Base-by-base conservation (phyloP, 2,329 filamentous ascomycete genomes). In the Botryosphaeria dothidea region DNA sequence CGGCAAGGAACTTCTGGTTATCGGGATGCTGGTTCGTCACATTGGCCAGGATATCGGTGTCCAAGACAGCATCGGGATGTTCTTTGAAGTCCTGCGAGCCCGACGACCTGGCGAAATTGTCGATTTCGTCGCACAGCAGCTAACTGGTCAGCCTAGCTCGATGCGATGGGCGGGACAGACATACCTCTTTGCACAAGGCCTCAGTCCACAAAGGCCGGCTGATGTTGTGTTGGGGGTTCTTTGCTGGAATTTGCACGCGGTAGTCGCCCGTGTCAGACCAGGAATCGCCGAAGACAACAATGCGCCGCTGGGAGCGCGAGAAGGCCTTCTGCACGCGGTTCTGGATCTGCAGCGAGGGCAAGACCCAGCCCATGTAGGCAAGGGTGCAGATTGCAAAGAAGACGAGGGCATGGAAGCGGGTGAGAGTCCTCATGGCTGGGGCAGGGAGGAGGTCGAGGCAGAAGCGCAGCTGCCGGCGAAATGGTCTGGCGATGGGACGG, bases 241-340 rank as follows among this genome's bases (percentile, higher is more conserved):
- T 67, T 17, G 68, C 68, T 46, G 75, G 73, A 64, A 73, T 68
- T 67, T 71, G 71, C 56, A 75, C 69, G 58, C 73, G 71, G 71
- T 77, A 75, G 49, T 67, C 69, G 25, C 75, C 75, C 46, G 70
- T 76, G 68, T 78, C 76, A 62, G 75, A 78, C 74, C 75, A 78
- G 62, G 77, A 74, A 61, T 77, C 74, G 13, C 76, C 76, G 68
- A 78, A 78, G 25, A 78, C 75, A 29, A 78, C 75, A 21, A 78
- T 62, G 43, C 74, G 72, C 62, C 72, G 72, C 31, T 72, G 66
- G 29, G 66, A 68, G 38, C 71, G 71, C 64, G 67, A 68, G 72
- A 74, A 75, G 48, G 67, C 71, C 58, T 73, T 69, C 46, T 72
- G 67, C 49, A 75, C 69, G 56, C 68, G 72, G 56, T 69, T 67